A percentile compares a stretch with the other conserved stretches of the same genome.
phyloP scores from a whole-genome alignment of 78 protist genomes.

The Monosiga brevicollis region DNA sequence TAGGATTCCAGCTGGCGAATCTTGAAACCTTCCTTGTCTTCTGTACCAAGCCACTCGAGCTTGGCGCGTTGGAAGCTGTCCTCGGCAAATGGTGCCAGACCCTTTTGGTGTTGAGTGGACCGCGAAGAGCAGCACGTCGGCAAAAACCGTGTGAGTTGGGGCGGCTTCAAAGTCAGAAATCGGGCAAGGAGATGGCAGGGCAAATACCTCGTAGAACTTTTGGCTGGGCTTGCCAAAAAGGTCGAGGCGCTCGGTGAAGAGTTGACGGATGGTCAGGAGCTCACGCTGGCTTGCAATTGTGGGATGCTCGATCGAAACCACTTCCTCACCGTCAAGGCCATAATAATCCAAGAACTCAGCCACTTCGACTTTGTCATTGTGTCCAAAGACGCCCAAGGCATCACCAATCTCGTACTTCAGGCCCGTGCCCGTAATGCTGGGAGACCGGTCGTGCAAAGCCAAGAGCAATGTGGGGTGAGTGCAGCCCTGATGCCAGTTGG shows the following conservation, averaged over 20 bases:
- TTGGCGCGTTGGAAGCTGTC: slow-evolving; percentile 11
- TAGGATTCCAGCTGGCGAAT: slow-evolving; percentile 9
- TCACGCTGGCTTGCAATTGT: not conserved
- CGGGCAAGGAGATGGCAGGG: no score
- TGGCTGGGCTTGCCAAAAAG: slow-evolving; percentile 35
- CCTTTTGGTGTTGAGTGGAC: no score
- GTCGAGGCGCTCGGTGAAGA: slow-evolving; percentile 21
- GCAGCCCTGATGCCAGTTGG: no score
- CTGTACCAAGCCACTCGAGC: slow-evolving; percentile 12
- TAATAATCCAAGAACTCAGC: slow-evolving; percentile 28
- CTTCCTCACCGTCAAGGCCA: slow-evolving; percentile 18
- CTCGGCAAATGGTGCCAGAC: no score
- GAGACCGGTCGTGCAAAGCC: not conserved
- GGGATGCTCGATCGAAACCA: not conserved
- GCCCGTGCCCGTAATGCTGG: slow-evolving; percentile 9
- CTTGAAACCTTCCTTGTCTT: slow-evolving; percentile 34
- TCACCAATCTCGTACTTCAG: slow-evolving; percentile 53
- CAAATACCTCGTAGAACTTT: slow-evolving; percentile 25
- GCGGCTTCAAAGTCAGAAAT: no score
- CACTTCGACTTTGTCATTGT: slow-evolving; percentile 30
- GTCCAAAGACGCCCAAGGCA: slow-evolving; percentile 57
- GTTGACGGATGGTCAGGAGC: slow-evolving; percentile 8
- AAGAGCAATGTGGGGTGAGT: no score
- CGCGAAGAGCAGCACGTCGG: no score
- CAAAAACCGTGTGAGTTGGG: no score